phyloP scores from a whole-genome alignment of 129 eudicot genomes.

The carrot (Daucus carota) region DH1_v3.0 NC_030386.2:30051001-30051500 shows the following conservation, averaged over 20 bases:
- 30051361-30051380: neutral
- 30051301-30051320: neutral
- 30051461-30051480: neutral
- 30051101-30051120: too few relatives aligned
- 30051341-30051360: neutral
- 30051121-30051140: neutral
- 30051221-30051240: too few relatives aligned
- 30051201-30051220: too few relatives aligned
- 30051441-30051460: neutral
- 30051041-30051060: neutral
- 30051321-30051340: neutral
- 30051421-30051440: neutral
- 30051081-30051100: too few relatives aligned
- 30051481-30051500: neutral
- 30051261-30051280: too few relatives aligned
- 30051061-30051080: too few relatives aligned
- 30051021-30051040: neutral
- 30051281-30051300: too few relatives aligned
- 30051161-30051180: too few relatives aligned
- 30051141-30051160: too few relatives aligned
- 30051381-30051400: neutral
- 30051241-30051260: too few relatives aligned
- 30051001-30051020: too few relatives aligned
- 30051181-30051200: too few relatives aligned
- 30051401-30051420: neutral